These are phyloP conservation scores for Stenocarpella maydis DNA, from an alignment of 2,329 filamentous ascomycete species.

Conservation along the genomic window DNA sequence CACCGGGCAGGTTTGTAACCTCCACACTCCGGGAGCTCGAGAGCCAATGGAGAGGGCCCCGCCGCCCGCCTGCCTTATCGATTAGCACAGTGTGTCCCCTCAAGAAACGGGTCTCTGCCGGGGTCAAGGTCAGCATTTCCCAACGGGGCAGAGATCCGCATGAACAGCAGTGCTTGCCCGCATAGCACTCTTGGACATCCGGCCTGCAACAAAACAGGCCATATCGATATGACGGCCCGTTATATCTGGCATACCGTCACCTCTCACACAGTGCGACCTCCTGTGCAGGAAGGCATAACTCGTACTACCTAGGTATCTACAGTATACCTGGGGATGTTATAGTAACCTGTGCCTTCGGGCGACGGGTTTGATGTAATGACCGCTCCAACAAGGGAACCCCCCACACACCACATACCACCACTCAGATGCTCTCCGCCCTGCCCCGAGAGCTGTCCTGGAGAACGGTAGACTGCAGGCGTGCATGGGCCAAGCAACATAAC, in stretches of 20 bases:
- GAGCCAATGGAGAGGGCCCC: not conserved
- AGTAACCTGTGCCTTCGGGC: not conserved
- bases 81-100: constrained; percentile 2
- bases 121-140: not conserved
- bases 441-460: not conserved
- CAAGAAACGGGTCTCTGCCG: not conserved
- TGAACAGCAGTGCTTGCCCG: not conserved
- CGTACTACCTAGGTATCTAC: no score
- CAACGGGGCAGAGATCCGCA: constrained; percentile 5
- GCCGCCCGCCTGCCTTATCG: not conserved
- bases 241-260: constrained; percentile 17
- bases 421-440: not conserved
- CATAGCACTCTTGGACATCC: not conserved
- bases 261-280: not conserved
- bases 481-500: not conserved
- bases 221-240: not conserved
- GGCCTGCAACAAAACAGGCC: not conserved
- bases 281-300: not conserved
- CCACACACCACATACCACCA: not conserved
- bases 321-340: no score
- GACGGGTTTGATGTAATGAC: not conserved
- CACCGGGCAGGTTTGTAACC: not conserved
- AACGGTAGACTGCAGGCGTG: no score
- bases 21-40: constrained; percentile 1
- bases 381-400: not conserved